Evolutionary conservation across 345 rosid genomes (phyloP), one percentile per base, ranked within the genome.

Genomic region (Eucalyptus dawsonii): DNA sequence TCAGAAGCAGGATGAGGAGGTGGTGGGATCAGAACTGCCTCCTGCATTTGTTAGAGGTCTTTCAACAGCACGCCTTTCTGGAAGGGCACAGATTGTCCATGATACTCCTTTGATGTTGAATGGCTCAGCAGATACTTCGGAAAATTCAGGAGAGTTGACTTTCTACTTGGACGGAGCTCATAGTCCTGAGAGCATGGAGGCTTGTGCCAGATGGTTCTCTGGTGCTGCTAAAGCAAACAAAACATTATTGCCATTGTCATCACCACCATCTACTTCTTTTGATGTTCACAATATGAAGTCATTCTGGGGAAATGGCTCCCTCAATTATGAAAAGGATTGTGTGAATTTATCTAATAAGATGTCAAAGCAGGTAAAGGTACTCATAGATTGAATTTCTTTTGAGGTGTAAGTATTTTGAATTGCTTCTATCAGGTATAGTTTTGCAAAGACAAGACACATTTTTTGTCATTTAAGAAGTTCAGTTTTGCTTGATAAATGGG

Each of bases 161-260:
- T 97, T 96, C 92, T 97, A 96, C 93, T 92, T 97, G 91, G 99
- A 97, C 92, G 99, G 99, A 93, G 99, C 99, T 89, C 99, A 97
- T 90, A 96, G 98, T 93, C 99, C 99, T 21, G 99, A 97, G 89
- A 97, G 99, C 93, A 96, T 97, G 97, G 98, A 97, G 91, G 97
- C 89, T 40, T 97, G 99, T 90, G 99, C 96, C 89, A 92, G 90
- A 93, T 97, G 99, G 99, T 97, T 96, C 92, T 95, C 97, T 90
- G 81, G 92, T 88, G 94, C 94, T 12, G 93, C 93, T 86, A 92
- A 91, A 91, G 95, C 80, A 89, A 89, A 89, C 58, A 91, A 91
- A 51, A 87, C 88, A 44, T 60, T 86, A 29, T 51, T 93, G 34
- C 51, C 93, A 60, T 80, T 89, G 85, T 88, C 91, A 27, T 87